phyloP scores from a whole-genome alignment of 2,329 filamentous ascomycete species.

The Blumeria graminis region DNA sequence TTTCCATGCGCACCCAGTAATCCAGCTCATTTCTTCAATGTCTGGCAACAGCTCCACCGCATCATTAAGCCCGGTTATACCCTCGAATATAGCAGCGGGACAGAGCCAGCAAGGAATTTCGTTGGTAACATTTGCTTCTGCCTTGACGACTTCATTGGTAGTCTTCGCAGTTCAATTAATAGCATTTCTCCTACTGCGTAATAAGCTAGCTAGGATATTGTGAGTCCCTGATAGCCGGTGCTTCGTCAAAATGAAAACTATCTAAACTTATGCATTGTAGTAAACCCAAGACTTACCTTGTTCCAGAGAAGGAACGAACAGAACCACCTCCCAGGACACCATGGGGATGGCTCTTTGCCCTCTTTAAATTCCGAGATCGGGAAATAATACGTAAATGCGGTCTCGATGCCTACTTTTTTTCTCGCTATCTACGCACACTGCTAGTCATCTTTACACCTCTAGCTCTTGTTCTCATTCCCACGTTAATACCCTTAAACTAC shows the following conservation, averaged over 20 bases:
- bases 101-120: slow-evolving; percentile 12
- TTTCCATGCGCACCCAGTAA: no score
- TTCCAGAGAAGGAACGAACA: slow-evolving; percentile 63
- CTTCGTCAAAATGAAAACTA: no score
- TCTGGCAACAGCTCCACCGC: no score
- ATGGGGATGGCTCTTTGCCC: slow-evolving; percentile 24
- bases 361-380: slow-evolving; percentile 46
- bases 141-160: slow-evolving; percentile 12
- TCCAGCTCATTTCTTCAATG: no score
- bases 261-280: slow-evolving; percentile 17
- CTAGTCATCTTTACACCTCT: slow-evolving; percentile 83
- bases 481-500: slow-evolving; percentile 68
- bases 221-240: slow-evolving; percentile 19
- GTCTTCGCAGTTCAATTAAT: slow-evolving; percentile 26
- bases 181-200: slow-evolving; percentile 52
- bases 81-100: no score
- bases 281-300: slow-evolving; percentile 66
- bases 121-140: slow-evolving; percentile 14
- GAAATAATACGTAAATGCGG: slow-evolving; percentile 91
- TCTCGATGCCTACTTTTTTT: slow-evolving; percentile 89
- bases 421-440: slow-evolving; percentile 68
- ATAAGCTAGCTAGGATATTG: slow-evolving; percentile 66
- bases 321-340: slow-evolving; percentile 39
- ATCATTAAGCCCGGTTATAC: no score
- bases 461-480: slow-evolving; percentile 52